A percentile compares a stretch with the other conserved stretches of the same genome.
Evolutionary conservation across 257 asterid genomes (phyloP).

Genomic region (Echites panduratus): DNA sequence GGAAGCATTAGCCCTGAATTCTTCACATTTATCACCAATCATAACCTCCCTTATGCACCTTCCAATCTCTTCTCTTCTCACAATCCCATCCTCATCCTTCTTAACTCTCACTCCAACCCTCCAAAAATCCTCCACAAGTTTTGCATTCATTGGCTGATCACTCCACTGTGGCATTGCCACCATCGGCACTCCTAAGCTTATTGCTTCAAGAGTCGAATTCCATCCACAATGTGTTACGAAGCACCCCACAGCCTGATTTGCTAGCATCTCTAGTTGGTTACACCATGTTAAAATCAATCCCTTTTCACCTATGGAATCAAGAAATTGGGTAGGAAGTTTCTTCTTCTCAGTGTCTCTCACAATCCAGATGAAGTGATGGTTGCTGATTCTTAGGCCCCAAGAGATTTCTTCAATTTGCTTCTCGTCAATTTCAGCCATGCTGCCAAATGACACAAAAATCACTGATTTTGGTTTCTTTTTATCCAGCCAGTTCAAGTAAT

Average conservation of each 20-base stretch:
- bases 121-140: constrained; percentile 17
- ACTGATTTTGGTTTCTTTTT: constrained; percentile 6
- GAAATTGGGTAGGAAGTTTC: constrained; percentile 5
- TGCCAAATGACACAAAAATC: constrained; percentile 19
- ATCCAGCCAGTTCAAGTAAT: constrained; percentile 15
- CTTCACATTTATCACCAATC: constrained; percentile 12
- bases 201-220: constrained; percentile 15
- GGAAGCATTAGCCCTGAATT: constrained; percentile 1
- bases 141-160: constrained; percentile 17
- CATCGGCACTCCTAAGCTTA: constrained; percentile 13
- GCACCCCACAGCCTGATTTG: constrained; percentile 8
- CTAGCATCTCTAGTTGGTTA: constrained; percentile 8
- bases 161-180: constrained; percentile 14
- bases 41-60: constrained; percentile 13
- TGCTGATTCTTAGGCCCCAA: constrained; percentile 2
- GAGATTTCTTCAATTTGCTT: constrained; percentile 22
- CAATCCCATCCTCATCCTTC: constrained; percentile 9
- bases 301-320: background rate
- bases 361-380: constrained; percentile 17
- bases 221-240: constrained; percentile 17
- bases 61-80: constrained; percentile 14
- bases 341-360: constrained; percentile 8
- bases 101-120: constrained; percentile 9
- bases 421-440: constrained; percentile 7
- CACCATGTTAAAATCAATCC: constrained; percentile 12